A percentile compares a stretch with the other conserved stretches of the same genome.
Evolutionary conservation across 345 rosid genomes (phyloP).

Genomic region (Rhodamnia rubescens): DNA sequence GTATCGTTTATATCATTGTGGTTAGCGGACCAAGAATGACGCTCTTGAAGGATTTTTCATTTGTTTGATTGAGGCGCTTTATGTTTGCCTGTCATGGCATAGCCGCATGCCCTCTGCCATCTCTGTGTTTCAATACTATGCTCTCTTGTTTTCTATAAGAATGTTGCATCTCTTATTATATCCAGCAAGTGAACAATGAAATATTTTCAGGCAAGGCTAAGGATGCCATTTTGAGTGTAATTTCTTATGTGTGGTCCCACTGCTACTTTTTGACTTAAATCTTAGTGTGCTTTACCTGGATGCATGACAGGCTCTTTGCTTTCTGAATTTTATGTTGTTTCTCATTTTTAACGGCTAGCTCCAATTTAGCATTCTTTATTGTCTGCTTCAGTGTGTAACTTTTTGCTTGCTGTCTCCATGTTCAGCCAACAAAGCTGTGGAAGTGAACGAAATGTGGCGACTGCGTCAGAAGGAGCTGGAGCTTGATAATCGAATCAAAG

Average conservation of each 20-base stretch:
- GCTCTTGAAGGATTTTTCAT: not conserved
- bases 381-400: not conserved
- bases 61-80: not conserved
- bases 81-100: not conserved
- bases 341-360: not conserved
- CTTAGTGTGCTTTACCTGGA: not conserved
- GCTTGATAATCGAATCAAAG: conserved; percentile 33
- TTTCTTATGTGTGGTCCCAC: not conserved
- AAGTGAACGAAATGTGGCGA: conserved; percentile 86
- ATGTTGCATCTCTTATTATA: not conserved
- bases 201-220: not conserved
- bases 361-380: not conserved
- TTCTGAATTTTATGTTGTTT: not conserved
- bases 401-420: not conserved
- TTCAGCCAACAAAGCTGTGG: conserved; percentile 73
- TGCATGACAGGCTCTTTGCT: not conserved
- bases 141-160: not conserved
- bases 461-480: conserved; percentile 62
- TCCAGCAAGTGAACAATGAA: not conserved
- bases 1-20: not conserved
- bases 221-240: not conserved
- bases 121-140: not conserved
- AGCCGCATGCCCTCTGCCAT: not conserved
- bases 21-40: not conserved
- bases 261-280: not conserved